Conservation (phyloP, 768 basidiomycete species). For the Lyophyllum shimeji region DNA sequence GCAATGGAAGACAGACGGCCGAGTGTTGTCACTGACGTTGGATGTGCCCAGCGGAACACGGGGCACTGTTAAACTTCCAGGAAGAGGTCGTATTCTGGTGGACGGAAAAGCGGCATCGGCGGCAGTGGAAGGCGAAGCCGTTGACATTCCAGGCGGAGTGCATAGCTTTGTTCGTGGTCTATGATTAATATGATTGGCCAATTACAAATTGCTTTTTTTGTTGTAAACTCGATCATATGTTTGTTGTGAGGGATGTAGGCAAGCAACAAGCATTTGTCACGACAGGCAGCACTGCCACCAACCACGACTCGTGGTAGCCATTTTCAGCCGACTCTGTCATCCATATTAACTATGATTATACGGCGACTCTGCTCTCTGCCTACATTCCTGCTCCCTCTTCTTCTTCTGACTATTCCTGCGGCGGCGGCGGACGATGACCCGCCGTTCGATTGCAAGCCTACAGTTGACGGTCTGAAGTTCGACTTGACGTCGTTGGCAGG, state of each 20-base stretch:
- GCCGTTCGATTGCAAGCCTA: slow-evolving; percentile 55
- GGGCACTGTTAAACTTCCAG: slow-evolving; percentile 27
- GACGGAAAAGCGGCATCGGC: slow-evolving; percentile 7
- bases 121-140: neutral
- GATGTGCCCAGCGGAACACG: slow-evolving; percentile 25
- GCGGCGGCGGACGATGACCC: slow-evolving; percentile 36
- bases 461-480: slow-evolving; percentile 44
- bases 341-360: slow-evolving; percentile 22
- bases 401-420: slow-evolving; percentile 16
- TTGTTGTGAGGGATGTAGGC: neutral
- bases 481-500: slow-evolving; percentile 60
- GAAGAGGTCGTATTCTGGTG: slow-evolving; percentile 20
- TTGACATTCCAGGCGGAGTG: slow-evolving; percentile 14
- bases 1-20: slow-evolving; percentile 29
- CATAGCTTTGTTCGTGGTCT: slow-evolving; percentile 7
- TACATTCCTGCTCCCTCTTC: slow-evolving; percentile 9
- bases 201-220: too few relatives aligned
- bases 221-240: neutral
- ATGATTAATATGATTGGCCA: slow-evolving; percentile 1
- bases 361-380: slow-evolving; percentile 14
- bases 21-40: slow-evolving; percentile 20
- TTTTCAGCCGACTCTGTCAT: neutral
- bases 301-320: neutral
- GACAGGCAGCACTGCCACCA: neutral
- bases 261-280: neutral